A percentile compares a stretch with the other conserved stretches of the same genome.
phyloP scores from a whole-genome alignment of 1,284 basidiomycete genomes.

The Boletellus deceptivus region DNA sequence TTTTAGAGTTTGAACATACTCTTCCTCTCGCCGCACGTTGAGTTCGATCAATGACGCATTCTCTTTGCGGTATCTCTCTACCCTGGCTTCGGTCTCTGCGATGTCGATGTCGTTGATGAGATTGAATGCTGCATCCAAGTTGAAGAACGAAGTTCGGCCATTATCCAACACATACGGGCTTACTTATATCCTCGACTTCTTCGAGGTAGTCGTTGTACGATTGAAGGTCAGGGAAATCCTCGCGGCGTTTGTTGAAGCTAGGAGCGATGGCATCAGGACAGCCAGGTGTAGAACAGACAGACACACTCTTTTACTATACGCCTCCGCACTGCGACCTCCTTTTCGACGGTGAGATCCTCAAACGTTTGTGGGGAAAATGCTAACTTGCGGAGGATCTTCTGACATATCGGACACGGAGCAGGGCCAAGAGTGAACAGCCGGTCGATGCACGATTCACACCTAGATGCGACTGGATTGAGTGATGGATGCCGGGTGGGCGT shows the following conservation, averaged over 20 bases:
- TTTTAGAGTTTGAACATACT: constrained; percentile 64
- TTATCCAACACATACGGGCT: constrained; percentile 30
- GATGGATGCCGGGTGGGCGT: not conserved
- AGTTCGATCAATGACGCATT: constrained; percentile 80
- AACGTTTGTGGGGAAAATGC: constrained; percentile 97
- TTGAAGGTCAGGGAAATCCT: constrained; percentile 83
- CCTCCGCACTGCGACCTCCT: constrained; percentile 88
- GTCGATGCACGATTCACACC: constrained; percentile 98
- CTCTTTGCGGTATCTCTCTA: constrained; percentile 75
- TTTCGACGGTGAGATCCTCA: constrained; percentile 94
- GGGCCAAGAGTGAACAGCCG: constrained; percentile 94
- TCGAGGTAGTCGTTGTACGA: constrained; percentile 97
- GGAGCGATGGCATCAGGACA: not conserved
- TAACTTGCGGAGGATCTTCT: constrained; percentile 85
- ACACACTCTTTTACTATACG: constrained; percentile 81
- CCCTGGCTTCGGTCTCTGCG: constrained; percentile 80
- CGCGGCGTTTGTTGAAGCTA: constrained; percentile 90
- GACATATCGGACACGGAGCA: constrained; percentile 94
- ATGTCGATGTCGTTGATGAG: constrained; percentile 91
- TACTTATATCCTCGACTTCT: constrained; percentile 93
- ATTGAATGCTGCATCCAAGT: constrained; percentile 74
- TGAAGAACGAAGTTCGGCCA: constrained; percentile 6
- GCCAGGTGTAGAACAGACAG: not conserved
- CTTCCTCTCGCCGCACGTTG: constrained; percentile 76
- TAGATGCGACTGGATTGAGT: constrained; percentile 34